A percentile compares a stretch with the other conserved stretches of the same genome.
phyloP scores from a whole-genome alignment of 208 protist genomes.

The Giardia muris region DNA sequence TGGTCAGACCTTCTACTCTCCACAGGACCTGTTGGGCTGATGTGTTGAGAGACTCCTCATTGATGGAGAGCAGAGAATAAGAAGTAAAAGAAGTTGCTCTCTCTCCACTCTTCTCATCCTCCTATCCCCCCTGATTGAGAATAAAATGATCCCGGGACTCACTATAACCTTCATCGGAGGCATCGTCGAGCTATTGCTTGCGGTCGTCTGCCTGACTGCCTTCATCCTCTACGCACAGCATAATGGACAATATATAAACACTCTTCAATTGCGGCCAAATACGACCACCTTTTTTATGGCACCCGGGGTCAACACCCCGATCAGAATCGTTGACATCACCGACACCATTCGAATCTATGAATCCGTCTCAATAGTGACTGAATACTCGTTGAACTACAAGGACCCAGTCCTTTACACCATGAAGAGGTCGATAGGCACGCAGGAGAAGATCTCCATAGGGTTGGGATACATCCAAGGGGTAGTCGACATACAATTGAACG shows the following conservation, averaged over 20 bases:
- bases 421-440: neutral
- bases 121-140: too few relatives aligned
- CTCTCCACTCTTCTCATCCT: too few relatives aligned
- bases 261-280: neutral
- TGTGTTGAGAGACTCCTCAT: too few relatives aligned
- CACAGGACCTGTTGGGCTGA: too few relatives aligned
- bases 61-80: too few relatives aligned
- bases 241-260: neutral
- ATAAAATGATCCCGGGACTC: too few relatives aligned
- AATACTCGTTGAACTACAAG: neutral
- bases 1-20: too few relatives aligned
- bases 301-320: neutral
- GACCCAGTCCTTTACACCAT: neutral
- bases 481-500: neutral
- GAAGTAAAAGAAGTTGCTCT: too few relatives aligned
- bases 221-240: too few relatives aligned
- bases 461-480: neutral
- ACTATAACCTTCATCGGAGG: too few relatives aligned
- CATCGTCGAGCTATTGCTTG: too few relatives aligned
- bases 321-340: neutral
- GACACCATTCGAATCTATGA: neutral
- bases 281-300: neutral
- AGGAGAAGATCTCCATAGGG: neutral
- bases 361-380: neutral
- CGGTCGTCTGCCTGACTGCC: too few relatives aligned